phyloP scores from a whole-genome alignment of 2,329 filamentous ascomycete species.

The Sporothrix inflata region DNA sequence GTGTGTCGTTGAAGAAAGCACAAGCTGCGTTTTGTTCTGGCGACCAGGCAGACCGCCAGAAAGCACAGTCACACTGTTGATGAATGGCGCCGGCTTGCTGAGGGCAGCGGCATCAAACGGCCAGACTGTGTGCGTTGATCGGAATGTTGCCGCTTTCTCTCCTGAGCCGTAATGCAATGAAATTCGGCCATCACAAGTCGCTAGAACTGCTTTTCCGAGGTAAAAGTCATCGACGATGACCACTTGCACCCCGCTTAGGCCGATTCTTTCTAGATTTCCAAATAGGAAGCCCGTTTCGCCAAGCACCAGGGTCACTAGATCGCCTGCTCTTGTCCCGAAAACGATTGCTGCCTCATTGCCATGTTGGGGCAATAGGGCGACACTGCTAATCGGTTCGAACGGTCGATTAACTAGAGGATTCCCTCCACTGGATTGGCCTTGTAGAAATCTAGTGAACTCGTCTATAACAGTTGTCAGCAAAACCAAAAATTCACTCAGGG shows the following conservation, averaged over 20 bases:
- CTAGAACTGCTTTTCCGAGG: conserved; percentile 43
- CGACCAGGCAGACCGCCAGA: conserved; percentile 45
- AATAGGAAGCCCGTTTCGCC: conserved; percentile 34
- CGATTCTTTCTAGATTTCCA: conserved; percentile 38
- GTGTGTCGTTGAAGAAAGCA: conserved; percentile 54
- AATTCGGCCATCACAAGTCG: conserved; percentile 54
- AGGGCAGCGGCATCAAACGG: conserved; percentile 54
- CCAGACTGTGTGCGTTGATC: conserved; percentile 53
- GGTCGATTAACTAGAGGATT: neutral
- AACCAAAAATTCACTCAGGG: neutral
- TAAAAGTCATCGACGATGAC: conserved; percentile 32
- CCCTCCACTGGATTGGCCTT: neutral
- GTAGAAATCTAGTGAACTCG: neutral
- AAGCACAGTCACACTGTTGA: conserved; percentile 54
- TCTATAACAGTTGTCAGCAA: conserved; percentile 2
- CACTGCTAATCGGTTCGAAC: conserved; percentile 52
- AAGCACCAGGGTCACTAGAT: conserved; percentile 48
- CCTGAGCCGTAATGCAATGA: conserved; percentile 48
- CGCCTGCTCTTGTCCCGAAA: conserved; percentile 57
- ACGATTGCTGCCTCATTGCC: conserved; percentile 41
- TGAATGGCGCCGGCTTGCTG: conserved; percentile 50
- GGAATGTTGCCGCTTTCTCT: conserved; percentile 39
- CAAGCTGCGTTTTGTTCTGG: conserved; percentile 47
- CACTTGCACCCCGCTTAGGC: conserved; percentile 36
- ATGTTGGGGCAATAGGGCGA: conserved; percentile 39